Conservation (phyloP, 2,329 filamentous ascomycete genomes). For the Curvularia spicifera region DNA sequence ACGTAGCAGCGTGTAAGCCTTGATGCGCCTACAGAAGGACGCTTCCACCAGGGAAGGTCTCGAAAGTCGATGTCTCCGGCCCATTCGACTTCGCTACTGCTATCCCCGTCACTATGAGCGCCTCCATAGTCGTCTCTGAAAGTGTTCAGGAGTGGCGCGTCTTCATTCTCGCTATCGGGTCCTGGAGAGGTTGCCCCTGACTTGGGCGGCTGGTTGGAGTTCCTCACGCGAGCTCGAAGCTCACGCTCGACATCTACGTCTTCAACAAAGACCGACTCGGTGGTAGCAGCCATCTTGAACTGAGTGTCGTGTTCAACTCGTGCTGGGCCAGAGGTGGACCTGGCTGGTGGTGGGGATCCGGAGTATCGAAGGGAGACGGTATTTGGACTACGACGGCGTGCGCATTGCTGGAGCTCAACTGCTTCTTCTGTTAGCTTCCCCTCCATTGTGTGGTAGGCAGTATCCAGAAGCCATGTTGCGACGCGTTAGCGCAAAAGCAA, state of each 20-base stretch:
- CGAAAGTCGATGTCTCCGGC: conserved; percentile 48
- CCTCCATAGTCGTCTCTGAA: conserved; percentile 22
- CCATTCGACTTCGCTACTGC: conserved; percentile 36
- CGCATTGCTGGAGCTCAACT: conserved; percentile 27
- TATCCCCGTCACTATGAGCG: conserved; percentile 14
- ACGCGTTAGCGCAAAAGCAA: conserved; percentile 1
- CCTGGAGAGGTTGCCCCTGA: conserved; percentile 23
- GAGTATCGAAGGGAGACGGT: conserved; percentile 7
- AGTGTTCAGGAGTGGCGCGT: conserved; percentile 36
- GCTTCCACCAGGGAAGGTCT: conserved; percentile 57
- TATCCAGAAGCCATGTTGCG: conserved; percentile 4
- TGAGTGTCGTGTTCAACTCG: neutral
- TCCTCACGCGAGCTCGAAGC: conserved; percentile 23
- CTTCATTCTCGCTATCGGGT: conserved; percentile 30
- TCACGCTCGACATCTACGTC: conserved; percentile 41
- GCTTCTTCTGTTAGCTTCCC: conserved; percentile 11
- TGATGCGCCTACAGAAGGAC: conserved; percentile 55
- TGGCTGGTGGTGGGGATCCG: conserved; percentile 11
- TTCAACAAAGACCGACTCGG: conserved; percentile 38
- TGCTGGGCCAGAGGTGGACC: neutral
- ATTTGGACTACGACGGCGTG: conserved; percentile 17
- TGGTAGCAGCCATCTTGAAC: conserved; percentile 30
- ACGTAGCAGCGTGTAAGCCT: neutral
- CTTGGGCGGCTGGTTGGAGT: conserved; percentile 23
- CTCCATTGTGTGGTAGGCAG: conserved; percentile 9